phyloP scores from a whole-genome alignment of 129 eudicot species.

The Sambucus nigra region DNA sequence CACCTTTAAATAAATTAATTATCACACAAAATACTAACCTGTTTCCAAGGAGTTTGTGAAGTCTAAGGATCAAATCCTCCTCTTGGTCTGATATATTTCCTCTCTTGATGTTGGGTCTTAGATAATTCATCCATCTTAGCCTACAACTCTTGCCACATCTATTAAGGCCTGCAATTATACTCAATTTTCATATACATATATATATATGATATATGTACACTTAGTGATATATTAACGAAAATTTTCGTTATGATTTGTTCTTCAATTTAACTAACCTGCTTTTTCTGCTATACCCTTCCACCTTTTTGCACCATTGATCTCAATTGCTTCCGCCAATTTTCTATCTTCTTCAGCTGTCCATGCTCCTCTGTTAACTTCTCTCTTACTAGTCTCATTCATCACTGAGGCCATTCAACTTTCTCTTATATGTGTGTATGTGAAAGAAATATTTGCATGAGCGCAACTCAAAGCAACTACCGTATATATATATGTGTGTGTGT shows the following conservation, averaged over 20 bases:
- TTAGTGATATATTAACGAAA: background rate
- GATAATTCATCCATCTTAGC: conserved; percentile 41
- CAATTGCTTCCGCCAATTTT: conserved; percentile 34
- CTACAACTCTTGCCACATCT: conserved; percentile 39
- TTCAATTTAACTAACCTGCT: conserved; percentile 28
- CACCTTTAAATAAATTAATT: background rate
- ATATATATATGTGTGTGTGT: too few relatives aligned
- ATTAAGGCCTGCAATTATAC: conserved; percentile 23
- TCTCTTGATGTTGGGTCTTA: conserved; percentile 37
- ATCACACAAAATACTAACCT: conserved; percentile 13
- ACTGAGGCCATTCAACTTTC: background rate
- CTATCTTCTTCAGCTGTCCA: conserved; percentile 36
- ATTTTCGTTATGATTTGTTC: background rate
- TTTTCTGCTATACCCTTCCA: conserved; percentile 31
- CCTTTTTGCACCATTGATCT: conserved; percentile 26
- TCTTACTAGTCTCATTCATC: conserved; percentile 3
- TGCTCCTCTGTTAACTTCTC: conserved; percentile 29
- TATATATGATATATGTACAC: background rate
- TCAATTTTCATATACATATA: background rate
- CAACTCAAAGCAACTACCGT: too few relatives aligned
- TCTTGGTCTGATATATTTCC: conserved; percentile 42
- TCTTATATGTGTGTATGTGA: too few relatives aligned
- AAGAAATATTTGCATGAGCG: too few relatives aligned
- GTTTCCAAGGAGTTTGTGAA: conserved; percentile 43
- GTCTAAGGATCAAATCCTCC: conserved; percentile 35